Evolutionary conservation across 163 green algal genomes (phyloP), one percentile per base, ranked within the genome.

Genomic region (Chlorella variabilis): DNA sequence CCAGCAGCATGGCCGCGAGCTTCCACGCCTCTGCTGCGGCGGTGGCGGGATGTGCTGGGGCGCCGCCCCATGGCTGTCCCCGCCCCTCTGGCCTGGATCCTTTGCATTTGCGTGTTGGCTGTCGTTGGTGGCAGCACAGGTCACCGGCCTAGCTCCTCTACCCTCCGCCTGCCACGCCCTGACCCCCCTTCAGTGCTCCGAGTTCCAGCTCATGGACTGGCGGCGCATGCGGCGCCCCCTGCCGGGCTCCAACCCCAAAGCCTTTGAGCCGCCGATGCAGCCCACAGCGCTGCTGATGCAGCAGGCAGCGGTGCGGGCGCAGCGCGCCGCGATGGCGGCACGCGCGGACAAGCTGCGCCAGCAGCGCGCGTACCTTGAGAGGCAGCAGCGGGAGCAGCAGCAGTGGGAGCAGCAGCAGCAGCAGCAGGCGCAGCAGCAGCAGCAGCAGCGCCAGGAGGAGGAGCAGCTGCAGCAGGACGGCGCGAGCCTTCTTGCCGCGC

Each of bases 241-340:
- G 38, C 73, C 73, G 1, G 56, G 73, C 25, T 42, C 54, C 38
- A 80, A 80, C 56, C 56, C 15, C 7, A 45, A 63, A 15, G 73
- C 73, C 1, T 80, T 80, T 59, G 73, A 80, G 56, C 54, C 73
- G 56, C 73, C 73, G 73, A 27, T 69, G 54, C 73, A 80, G 73
- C 73, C 73, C 11, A 23, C 39, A 27, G 56, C 56, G 5, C 56
- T 80, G 56, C 38, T 80, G 25, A 41, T 42, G 56, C 54, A 56
- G 73, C 73, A 71, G 38, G 51, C 65, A 7, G 73, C 54, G 17
- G 38, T 29, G 27, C 73, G 73, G 38, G 73, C 56, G n/a, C 56
- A 69, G 18, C 56, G 73, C 1, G 17, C 27, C 25, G 73, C 38
- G 4, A 17, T 59, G 36, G 15, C 54, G 0, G 42, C 54, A 2